Conservation (phyloP, 2,329 filamentous ascomycete genomes). For the Botrytis tulipae region DNA sequence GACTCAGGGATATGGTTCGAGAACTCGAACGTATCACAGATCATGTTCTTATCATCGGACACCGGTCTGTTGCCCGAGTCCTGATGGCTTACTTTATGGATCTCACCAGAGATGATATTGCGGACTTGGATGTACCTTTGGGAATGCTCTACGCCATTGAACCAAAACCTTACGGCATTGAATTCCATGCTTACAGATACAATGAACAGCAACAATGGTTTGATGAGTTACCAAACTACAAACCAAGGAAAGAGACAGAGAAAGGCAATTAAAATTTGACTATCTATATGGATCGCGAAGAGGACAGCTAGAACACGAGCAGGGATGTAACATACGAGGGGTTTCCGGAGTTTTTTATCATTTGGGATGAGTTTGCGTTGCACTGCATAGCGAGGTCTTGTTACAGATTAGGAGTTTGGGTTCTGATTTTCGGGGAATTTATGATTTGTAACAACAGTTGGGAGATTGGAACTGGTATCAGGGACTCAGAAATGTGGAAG, state of each 20-base stretch:
- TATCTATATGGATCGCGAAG: background rate
- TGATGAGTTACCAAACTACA: slow-evolving; percentile 80
- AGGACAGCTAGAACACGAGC: background rate
- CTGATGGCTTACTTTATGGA: slow-evolving; percentile 97
- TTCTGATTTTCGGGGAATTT: background rate
- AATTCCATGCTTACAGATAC: slow-evolving; percentile 94
- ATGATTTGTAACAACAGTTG: slow-evolving; percentile 14
- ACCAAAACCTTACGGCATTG: slow-evolving; percentile 95
- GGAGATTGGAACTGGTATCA: slow-evolving; percentile 5
- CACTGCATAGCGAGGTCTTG: slow-evolving; percentile 16
- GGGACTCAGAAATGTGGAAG: background rate
- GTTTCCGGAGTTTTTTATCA: background rate
- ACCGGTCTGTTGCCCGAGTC: slow-evolving; percentile 88
- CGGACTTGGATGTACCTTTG: slow-evolving; percentile 88
- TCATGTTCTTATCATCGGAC: slow-evolving; percentile 87
- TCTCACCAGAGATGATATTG: slow-evolving; percentile 84
- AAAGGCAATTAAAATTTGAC: slow-evolving; percentile 30
- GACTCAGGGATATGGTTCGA: slow-evolving; percentile 89
- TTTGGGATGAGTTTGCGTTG: background rate
- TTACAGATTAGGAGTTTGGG: slow-evolving; percentile 11
- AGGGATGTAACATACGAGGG: slow-evolving; percentile 3
- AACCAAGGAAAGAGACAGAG: slow-evolving; percentile 56
- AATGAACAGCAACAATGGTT: slow-evolving; percentile 78
- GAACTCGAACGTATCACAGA: slow-evolving; percentile 97
- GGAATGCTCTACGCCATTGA: slow-evolving; percentile 94